Conservation (phyloP, 305 asterid species). For the Fraxinus floribunda region DNA sequence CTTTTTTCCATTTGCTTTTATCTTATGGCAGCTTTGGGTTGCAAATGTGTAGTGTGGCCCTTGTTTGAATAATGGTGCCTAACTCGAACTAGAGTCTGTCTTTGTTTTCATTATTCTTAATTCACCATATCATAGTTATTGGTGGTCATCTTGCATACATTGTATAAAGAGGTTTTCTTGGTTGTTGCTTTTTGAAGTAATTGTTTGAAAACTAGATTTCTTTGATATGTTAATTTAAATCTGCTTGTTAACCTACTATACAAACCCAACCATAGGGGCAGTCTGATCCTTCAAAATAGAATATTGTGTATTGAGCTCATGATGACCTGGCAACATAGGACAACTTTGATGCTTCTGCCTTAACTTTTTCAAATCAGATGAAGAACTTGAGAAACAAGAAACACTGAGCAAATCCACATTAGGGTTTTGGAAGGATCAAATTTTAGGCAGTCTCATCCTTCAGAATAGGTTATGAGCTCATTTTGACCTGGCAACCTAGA, state of each 20-base stretch:
- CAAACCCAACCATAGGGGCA: neutral
- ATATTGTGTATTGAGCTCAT: neutral
- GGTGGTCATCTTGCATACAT: neutral
- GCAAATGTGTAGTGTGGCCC: neutral
- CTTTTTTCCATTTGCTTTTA: neutral
- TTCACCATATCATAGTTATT: neutral
- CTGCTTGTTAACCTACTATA: neutral
- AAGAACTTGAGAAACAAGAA: neutral
- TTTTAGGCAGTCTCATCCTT: neutral
- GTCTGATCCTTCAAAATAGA: neutral
- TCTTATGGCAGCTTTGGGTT: neutral
- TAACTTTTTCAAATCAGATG: neutral
- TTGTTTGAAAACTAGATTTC: neutral
- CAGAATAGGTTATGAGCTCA: neutral
- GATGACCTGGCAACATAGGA: neutral
- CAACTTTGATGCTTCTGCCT: neutral
- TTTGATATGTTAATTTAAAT: neutral
- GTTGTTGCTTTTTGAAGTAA: neutral
- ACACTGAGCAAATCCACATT: neutral
- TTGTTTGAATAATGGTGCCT: neutral
- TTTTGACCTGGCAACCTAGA: neutral
- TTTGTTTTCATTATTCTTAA: neutral
- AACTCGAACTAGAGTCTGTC: neutral
- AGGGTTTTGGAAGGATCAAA: neutral
- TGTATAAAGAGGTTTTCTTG: neutral